Percentiles rank a stretch among this genome's conserved stretches.
These are phyloP conservation scores for Colletotrichum echinochloae DNA, from an alignment of 2,329 filamentous ascomycete genomes.

Conservation along the genomic window DNA sequence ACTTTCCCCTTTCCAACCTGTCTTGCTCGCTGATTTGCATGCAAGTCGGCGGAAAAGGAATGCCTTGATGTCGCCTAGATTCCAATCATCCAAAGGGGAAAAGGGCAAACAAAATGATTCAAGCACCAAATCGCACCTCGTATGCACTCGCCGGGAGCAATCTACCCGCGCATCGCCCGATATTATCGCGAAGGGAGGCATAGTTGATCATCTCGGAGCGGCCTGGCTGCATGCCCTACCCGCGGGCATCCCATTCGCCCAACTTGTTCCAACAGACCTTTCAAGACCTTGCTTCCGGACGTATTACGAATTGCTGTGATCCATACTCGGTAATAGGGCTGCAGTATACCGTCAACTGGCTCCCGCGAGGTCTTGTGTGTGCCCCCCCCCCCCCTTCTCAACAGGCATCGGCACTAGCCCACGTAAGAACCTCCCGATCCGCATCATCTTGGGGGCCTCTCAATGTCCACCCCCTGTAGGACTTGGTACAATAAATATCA, in stretches of 20 bases:
- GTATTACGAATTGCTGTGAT: conserved; percentile 23
- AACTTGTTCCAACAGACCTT: conserved; percentile 11
- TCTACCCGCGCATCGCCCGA: conserved; percentile 34
- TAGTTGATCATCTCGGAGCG: conserved; percentile 36
- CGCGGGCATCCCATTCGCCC: conserved; percentile 33
- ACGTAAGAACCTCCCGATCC: conserved; percentile 33
- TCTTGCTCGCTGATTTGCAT: conserved; percentile 19
- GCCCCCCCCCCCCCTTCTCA: conserved; percentile 9
- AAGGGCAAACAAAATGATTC: conserved; percentile 13
- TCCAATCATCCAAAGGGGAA: conserved; percentile 19
- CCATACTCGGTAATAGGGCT: conserved; percentile 37
- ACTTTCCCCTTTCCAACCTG: conserved; percentile 26
- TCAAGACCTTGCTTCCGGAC: conserved; percentile 19
- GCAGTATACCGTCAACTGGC: conserved; percentile 37
- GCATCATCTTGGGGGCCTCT: conserved; percentile 1
- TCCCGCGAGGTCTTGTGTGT: conserved; percentile 30
- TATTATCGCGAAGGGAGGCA: conserved; percentile 22
- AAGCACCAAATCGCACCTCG: conserved; percentile 19
- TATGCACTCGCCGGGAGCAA: conserved; percentile 3
- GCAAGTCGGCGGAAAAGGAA: conserved; percentile 9
- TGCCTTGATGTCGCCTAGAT: conserved; percentile 24
- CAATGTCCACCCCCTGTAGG: conserved; percentile 16
- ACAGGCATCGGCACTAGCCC: conserved; percentile 22
- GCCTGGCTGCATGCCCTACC: conserved; percentile 37
- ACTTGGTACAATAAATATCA: conserved; percentile 28